Conservation (phyloP, 345 rosid genomes). For the Kernera saxatilis region DNA sequence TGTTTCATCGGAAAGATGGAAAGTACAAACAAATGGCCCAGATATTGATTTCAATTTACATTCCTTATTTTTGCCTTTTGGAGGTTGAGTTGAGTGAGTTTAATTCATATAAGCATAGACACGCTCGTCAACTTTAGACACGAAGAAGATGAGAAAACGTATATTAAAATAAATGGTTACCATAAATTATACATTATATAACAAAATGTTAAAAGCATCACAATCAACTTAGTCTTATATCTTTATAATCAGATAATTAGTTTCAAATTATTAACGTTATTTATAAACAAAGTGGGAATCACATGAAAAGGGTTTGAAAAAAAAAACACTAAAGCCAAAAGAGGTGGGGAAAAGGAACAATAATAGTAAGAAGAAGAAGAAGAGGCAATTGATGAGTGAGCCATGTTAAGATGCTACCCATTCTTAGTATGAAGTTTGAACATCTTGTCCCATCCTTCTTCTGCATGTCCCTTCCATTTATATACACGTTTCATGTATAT, state of each 20-base stretch:
- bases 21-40: not conserved
- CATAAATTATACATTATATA: too few relatives aligned
- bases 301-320: conserved; percentile 3
- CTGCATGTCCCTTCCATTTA: conserved; percentile 22
- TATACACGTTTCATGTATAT: conserved; percentile 15
- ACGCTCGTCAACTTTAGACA: not conserved
- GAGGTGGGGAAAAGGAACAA: not conserved
- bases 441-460: conserved; percentile 31
- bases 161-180: not conserved
- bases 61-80: too few relatives aligned
- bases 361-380: not conserved
- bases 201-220: conserved; percentile 3
- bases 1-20: not conserved
- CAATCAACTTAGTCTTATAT: conserved; percentile 1
- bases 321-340: conserved; percentile 11
- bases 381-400: conserved; percentile 29
- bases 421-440: conserved; percentile 38
- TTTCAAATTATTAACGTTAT: not conserved
- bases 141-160: not conserved
- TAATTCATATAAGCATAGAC: not conserved
- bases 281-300: conserved; percentile 17
- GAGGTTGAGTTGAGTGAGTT: not conserved
- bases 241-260: conserved; percentile 5
- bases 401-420: conserved; percentile 47
- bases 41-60: not conserved